Evolutionary conservation across 2,329 filamentous ascomycete genomes (phyloP).

Genomic region (Pseudocercospora fijiensis): DNA sequence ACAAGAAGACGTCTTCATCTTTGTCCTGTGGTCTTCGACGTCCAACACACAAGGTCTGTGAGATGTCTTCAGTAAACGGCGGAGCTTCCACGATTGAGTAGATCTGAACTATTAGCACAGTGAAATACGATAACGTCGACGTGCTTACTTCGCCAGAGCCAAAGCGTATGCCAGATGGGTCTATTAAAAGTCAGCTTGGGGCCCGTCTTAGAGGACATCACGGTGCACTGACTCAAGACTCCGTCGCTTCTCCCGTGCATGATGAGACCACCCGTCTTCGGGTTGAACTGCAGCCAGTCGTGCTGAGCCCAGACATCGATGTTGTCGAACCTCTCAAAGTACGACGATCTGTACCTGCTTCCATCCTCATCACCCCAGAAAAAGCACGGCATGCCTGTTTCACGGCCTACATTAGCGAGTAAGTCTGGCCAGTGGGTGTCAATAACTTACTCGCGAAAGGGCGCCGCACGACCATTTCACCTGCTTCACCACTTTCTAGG

Average conservation of each 20-base stretch:
- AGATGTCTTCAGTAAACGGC: conserved; percentile 40
- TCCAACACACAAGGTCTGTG: conserved; percentile 43
- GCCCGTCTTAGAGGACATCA: neutral
- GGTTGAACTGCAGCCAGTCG: conserved; percentile 48
- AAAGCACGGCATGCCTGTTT: conserved; percentile 37
- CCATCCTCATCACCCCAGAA: conserved; percentile 48
- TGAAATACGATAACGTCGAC: neutral
- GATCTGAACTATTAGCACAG: conserved; percentile 33
- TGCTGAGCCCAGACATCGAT: conserved; percentile 48
- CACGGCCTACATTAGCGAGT: neutral
- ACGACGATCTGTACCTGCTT: conserved; percentile 46
- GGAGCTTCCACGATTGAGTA: conserved; percentile 50
- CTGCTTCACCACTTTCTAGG: conserved; percentile 39
- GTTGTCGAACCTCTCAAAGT: conserved; percentile 47
- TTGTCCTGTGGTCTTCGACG: conserved; percentile 39
- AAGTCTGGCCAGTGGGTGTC: conserved; percentile 6
- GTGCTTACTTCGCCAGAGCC: conserved; percentile 42
- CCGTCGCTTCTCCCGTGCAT: conserved; percentile 51
- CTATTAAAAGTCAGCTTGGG: conserved; percentile 11
- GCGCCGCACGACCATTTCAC: conserved; percentile 49
- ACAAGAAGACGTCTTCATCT: conserved; percentile 44
- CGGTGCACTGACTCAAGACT: conserved; percentile 41
- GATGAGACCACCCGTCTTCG: conserved; percentile 42
- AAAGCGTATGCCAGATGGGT: conserved; percentile 51
- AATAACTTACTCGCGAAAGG: conserved; percentile 48